A percentile compares a stretch with the other conserved stretches of the same genome.
Conservation (phyloP, 2,329 filamentous ascomycete genomes). For the Alternaria alternata region DNA sequence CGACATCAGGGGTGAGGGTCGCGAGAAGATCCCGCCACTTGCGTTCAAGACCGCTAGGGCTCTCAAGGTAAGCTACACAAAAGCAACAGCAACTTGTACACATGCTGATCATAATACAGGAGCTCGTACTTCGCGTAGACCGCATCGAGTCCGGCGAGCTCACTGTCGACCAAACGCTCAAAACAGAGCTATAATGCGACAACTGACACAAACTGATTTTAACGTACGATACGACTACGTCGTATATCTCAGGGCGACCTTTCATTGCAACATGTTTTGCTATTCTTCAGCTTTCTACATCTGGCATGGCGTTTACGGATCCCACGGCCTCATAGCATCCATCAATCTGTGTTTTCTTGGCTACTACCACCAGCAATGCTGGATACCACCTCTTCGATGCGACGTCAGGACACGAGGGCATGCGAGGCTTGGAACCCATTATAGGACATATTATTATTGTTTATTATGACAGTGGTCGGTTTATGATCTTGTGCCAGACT, state of each 20-base stretch:
- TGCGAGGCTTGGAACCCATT: neutral
- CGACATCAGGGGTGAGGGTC: conserved; percentile 68
- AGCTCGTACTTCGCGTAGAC: conserved; percentile 53
- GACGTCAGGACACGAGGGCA: conserved; percentile 7
- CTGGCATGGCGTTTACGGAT: neutral
- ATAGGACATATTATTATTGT: conserved; percentile 29
- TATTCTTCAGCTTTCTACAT: neutral
- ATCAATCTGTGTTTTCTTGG: neutral
- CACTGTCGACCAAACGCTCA: conserved; percentile 44
- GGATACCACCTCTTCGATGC: conserved; percentile 15
- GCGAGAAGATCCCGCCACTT: conserved; percentile 75
- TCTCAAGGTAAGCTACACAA: conserved; percentile 65
- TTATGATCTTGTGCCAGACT: neutral
- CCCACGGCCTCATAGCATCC: neutral
- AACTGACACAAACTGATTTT: neutral
- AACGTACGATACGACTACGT: neutral
- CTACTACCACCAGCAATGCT: conserved; percentile 2
- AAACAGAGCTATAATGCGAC: conserved; percentile 39
- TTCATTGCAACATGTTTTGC: neutral
- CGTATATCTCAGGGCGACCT: neutral
- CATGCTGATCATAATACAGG: conserved; percentile 37
- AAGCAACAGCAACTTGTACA: neutral
- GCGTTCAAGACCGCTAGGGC: conserved; percentile 87
- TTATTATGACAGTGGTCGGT: conserved; percentile 1
- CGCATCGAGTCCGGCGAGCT: conserved; percentile 52